Conservation (phyloP, 306 rosid genomes). For the Ormosia emarginata region DNA sequence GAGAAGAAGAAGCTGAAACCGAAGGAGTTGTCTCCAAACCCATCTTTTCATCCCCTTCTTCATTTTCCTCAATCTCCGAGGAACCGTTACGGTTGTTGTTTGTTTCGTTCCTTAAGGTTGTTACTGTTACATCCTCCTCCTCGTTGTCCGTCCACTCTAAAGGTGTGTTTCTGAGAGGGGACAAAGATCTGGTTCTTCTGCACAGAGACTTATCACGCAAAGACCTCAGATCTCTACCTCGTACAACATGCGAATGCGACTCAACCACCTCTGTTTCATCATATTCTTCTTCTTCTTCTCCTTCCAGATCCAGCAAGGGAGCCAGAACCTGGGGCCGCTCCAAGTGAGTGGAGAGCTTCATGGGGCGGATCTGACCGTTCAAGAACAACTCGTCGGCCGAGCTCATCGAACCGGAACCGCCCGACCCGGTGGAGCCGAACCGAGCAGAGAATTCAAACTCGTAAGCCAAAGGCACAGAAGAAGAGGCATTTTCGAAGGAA, state of each 20-base stretch:
- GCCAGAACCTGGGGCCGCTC: slow-evolving; percentile 55
- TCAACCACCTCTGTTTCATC: slow-evolving; percentile 14
- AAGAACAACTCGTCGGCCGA: slow-evolving; percentile 76
- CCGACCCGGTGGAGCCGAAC: slow-evolving; percentile 34
- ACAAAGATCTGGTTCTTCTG: slow-evolving; percentile 88
- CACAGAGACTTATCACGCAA: slow-evolving; percentile 57
- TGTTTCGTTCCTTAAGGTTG: neutral
- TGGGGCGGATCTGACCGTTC: slow-evolving; percentile 76
- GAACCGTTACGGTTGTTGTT: neutral
- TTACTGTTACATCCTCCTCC: neutral
- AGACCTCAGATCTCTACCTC: slow-evolving; percentile 86
- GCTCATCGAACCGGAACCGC: slow-evolving; percentile 55
- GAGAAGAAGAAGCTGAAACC: slow-evolving; percentile 76
- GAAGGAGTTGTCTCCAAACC: slow-evolving; percentile 54
- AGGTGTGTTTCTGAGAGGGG: slow-evolving; percentile 59
- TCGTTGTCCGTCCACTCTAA: slow-evolving; percentile 53
- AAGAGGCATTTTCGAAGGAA: neutral
- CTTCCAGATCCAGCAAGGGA: slow-evolving; percentile 61
- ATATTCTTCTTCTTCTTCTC: slow-evolving; percentile 38
- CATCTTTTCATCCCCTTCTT: slow-evolving; percentile 25
- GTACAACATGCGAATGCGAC: neutral
- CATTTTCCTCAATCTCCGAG: slow-evolving; percentile 29
- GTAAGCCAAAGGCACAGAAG: slow-evolving; percentile 22
- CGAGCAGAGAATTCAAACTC: slow-evolving; percentile 81
- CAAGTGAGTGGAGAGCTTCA: slow-evolving; percentile 69